Percentiles rank a stretch among this genome's conserved stretches.
Conservation (phyloP, 192 early-diverging fungal species). For the Endogone sp. region DNA sequence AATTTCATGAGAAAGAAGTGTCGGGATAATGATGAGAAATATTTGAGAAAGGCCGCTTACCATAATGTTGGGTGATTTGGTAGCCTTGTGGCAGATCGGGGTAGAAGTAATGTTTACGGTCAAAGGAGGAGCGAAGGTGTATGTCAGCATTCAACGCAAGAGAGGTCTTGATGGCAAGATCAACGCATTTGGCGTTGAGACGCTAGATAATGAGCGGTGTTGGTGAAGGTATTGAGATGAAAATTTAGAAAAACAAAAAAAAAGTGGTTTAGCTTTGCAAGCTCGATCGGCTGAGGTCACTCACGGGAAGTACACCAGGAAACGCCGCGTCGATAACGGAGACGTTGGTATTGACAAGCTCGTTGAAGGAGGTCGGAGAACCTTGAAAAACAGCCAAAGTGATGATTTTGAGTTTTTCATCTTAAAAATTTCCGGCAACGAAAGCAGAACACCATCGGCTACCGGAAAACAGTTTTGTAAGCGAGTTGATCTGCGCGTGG, state of each 20-base stretch:
- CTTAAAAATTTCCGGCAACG: background rate
- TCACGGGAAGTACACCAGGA: slow-evolving; percentile 82
- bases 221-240: no score
- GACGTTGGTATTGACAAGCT: slow-evolving; percentile 72
- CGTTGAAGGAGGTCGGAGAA: slow-evolving; percentile 46
- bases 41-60: slow-evolving; percentile 19
- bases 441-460: background rate
- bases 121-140: slow-evolving; percentile 68
- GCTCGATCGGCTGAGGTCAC: slow-evolving; percentile 2
- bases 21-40: background rate
- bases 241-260: slow-evolving; percentile 7
- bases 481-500: slow-evolving; percentile 75
- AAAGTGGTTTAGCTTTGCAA: background rate
- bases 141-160: slow-evolving; percentile 66
- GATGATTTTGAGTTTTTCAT: background rate
- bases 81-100: slow-evolving; percentile 89
- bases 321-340: slow-evolving; percentile 76
- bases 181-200: slow-evolving; percentile 71
- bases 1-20: background rate
- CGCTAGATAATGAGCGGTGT: slow-evolving; percentile 25
- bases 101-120: slow-evolving; percentile 97
- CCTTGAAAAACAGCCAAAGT: slow-evolving; percentile 6
- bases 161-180: slow-evolving; percentile 68
- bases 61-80: slow-evolving; percentile 90
- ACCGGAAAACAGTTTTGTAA: slow-evolving; percentile 84